These are phyloP conservation scores for Candida manassasensis DNA, from an alignment of 805 yeast species.

Conservation along the genomic window DNA sequence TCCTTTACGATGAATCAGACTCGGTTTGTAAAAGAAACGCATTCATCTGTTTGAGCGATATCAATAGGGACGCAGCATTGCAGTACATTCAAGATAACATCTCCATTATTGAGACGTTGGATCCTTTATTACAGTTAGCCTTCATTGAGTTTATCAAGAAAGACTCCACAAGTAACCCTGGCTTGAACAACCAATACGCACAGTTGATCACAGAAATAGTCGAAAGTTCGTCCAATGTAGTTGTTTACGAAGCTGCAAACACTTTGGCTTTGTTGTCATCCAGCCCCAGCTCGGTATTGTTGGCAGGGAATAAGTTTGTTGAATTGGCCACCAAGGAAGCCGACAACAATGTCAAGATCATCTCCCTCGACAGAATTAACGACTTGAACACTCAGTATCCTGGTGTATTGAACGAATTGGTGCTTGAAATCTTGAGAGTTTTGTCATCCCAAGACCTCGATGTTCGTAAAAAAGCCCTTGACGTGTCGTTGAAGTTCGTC, in stretches of 20 bases:
- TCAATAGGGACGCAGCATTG: slow-evolving; percentile 82
- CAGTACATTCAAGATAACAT: slow-evolving; percentile 72
- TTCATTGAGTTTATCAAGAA: slow-evolving; percentile 86
- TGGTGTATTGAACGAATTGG: slow-evolving; percentile 77
- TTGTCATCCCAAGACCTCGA: slow-evolving; percentile 86
- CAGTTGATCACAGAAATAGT: slow-evolving; percentile 68
- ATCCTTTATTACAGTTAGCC: slow-evolving; percentile 81
- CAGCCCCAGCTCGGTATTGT: slow-evolving; percentile 61
- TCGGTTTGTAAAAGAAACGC: slow-evolving; percentile 95
- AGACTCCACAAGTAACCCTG: slow-evolving; percentile 64
- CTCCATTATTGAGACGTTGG: slow-evolving; percentile 56
- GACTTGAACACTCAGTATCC: slow-evolving; percentile 71
- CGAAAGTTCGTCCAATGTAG: slow-evolving; percentile 65
- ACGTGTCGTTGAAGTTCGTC: slow-evolving; percentile 74
- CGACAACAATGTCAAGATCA: slow-evolving; percentile 92
- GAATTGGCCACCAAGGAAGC: slow-evolving; percentile 87
- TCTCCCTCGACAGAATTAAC: slow-evolving; percentile 80
- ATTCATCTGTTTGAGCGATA: slow-evolving; percentile 75
- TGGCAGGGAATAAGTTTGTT: slow-evolving; percentile 81
- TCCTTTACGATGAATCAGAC: slow-evolving; percentile 79
- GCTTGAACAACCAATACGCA: slow-evolving; percentile 66
- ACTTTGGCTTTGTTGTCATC: slow-evolving; percentile 62
- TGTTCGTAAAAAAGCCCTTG: slow-evolving; percentile 84
- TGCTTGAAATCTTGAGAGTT: slow-evolving; percentile 81
- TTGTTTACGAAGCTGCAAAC: slow-evolving; percentile 86